Conservation (phyloP, 2,329 filamentous ascomycete genomes). For the Alternaria brassicae region DNA sequence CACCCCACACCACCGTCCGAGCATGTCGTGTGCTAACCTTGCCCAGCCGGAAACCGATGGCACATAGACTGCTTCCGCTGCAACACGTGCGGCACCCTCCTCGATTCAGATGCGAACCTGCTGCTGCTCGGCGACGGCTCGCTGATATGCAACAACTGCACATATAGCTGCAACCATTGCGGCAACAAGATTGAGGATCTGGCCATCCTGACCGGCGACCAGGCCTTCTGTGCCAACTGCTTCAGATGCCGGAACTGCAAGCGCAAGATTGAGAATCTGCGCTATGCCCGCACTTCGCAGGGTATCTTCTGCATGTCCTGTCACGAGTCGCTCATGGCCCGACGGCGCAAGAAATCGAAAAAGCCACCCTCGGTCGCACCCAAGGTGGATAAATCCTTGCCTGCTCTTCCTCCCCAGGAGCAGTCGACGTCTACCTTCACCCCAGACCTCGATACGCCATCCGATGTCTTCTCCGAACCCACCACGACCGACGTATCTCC, state of each 20-base stretch:
- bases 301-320: slow-evolving; percentile 99
- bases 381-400: slow-evolving; percentile 88
- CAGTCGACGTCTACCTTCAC: slow-evolving; percentile 66
- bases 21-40: slow-evolving; percentile 33
- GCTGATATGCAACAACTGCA: slow-evolving; percentile 98
- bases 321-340: slow-evolving; percentile 94
- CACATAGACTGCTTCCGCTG: slow-evolving; percentile 99
- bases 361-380: slow-evolving; percentile 53
- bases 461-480: slow-evolving; percentile 68
- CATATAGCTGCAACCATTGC: slow-evolving; percentile 97
- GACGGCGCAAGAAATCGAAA: slow-evolving; percentile 85
- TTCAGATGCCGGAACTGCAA: slow-evolving; percentile 99
- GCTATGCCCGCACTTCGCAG: slow-evolving; percentile 96
- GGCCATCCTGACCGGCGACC: slow-evolving; percentile 95
- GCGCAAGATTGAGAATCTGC: slow-evolving; percentile 96
- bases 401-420: slow-evolving; percentile 79
- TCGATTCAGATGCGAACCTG: slow-evolving; percentile 97
- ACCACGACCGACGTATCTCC: slow-evolving; percentile 73
- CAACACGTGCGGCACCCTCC: slow-evolving; percentile 91
- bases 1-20: neutral
- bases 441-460: slow-evolving; percentile 63
- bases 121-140: slow-evolving; percentile 96
- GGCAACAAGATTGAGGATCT: slow-evolving; percentile 98
- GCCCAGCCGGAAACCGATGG: slow-evolving; percentile 89
- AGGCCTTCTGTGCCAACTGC: slow-evolving; percentile 96